A percentile compares a stretch with the other conserved stretches of the same genome.
Evolutionary conservation across 306 rosid species (phyloP).

Genomic region (Hippophae tibetana): DNA sequence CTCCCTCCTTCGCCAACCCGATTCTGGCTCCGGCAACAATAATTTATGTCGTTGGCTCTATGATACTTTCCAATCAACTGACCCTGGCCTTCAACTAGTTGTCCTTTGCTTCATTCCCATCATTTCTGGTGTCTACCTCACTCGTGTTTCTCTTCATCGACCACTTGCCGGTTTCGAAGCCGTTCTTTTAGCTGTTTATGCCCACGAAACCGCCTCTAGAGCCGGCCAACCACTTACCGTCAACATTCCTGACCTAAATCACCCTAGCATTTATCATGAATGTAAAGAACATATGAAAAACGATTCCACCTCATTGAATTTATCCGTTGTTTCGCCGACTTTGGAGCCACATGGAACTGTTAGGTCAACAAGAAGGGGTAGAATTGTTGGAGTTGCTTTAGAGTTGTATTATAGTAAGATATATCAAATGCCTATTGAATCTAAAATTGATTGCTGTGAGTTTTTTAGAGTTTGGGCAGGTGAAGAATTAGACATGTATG

Average conservation of each 20-base stretch:
- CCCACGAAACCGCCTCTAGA: conserved; percentile 56
- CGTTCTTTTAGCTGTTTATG: conserved; percentile 56
- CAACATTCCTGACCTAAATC: conserved; percentile 46
- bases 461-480: conserved; percentile 51
- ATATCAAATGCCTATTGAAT: conserved; percentile 21
- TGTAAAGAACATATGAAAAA: conserved; percentile 18
- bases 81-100: conserved; percentile 46
- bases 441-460: conserved; percentile 60
- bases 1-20: conserved; percentile 47
- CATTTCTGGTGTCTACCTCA: conserved; percentile 54
- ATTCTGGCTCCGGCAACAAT: conserved; percentile 71
- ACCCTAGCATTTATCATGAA: conserved; percentile 58
- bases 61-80: conserved; percentile 62
- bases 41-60: conserved; percentile 82
- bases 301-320: conserved; percentile 28
- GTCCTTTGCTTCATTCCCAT: conserved; percentile 66
- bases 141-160: conserved; percentile 33
- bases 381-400: conserved; percentile 55
- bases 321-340: conserved; percentile 32
- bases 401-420: conserved; percentile 47
- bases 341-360: conserved; percentile 68
- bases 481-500: too few species aligned
- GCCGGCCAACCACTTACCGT: conserved; percentile 41
- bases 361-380: conserved; percentile 50
- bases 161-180: conserved; percentile 83